Evolutionary conservation across 176 grass and related monocot species (phyloP).

Genomic region (Puccinellia tenuiflora): DNA sequence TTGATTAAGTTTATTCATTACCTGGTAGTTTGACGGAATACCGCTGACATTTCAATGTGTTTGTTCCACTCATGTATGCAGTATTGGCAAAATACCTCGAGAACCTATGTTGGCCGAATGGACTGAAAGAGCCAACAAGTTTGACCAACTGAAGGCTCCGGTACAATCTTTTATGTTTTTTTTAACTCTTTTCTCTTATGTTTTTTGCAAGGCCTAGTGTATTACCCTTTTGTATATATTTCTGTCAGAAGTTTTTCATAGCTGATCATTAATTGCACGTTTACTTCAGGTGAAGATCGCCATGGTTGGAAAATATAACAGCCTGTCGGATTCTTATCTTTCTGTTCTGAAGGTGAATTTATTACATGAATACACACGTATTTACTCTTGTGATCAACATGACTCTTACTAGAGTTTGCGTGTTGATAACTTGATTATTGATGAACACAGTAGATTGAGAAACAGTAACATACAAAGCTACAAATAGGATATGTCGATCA

Average conservation of each 20-base stretch:
- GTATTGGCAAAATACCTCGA: constrained; percentile 35
- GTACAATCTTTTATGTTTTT: constrained; percentile 33
- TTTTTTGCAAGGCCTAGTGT: neutral
- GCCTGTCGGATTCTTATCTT: constrained; percentile 76
- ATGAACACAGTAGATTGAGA: neutral
- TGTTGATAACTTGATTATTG: neutral
- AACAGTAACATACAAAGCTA: neutral
- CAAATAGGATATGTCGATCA: neutral
- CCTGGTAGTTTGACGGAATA: constrained; percentile 6
- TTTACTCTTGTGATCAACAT: neutral
- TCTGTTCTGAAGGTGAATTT: constrained; percentile 84
- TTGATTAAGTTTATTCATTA: neutral
- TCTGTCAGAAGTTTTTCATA: neutral
- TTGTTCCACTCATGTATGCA: constrained; percentile 6
- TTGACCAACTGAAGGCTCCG: constrained; percentile 58
- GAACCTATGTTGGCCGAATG: constrained; percentile 62
- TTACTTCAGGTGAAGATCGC: constrained; percentile 74
- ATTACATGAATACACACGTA: constrained; percentile 9
- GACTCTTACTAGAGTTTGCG: constrained; percentile 1
- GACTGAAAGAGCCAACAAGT: constrained; percentile 63
- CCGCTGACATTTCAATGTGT: neutral
- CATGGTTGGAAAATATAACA: constrained; percentile 86
- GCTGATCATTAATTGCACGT: constrained; percentile 9
- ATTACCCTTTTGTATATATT: neutral
- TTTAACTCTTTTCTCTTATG: neutral